A percentile compares a stretch with the other conserved stretches of the same genome.
Conservation (phyloP, 179 eudicot species). For the Spinacia oleracea region DNA sequence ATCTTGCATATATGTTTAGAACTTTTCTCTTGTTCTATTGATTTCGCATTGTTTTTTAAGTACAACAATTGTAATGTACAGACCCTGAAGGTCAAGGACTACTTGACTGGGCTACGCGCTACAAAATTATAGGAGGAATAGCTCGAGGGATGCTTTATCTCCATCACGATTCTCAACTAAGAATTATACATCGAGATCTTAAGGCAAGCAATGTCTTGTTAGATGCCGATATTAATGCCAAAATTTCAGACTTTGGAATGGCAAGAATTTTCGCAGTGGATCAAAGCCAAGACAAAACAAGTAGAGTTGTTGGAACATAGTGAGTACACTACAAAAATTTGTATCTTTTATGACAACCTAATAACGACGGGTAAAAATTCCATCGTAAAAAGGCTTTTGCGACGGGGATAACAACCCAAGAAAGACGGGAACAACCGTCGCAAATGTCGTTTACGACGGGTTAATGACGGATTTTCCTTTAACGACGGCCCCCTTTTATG, state of each 20-base stretch:
- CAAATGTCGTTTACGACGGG: no score
- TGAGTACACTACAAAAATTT: no score
- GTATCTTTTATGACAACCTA: no score
- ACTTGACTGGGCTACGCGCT: slow-evolving; percentile 27
- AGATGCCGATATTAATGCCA: slow-evolving; percentile 35
- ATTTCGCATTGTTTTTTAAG: no score
- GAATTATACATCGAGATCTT: slow-evolving; percentile 41
- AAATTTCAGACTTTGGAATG: slow-evolving; percentile 46
- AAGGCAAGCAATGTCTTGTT: slow-evolving; percentile 40
- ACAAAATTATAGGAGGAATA: slow-evolving; percentile 35
- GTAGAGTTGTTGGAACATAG: slow-evolving; percentile 42
- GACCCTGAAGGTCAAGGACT: slow-evolving; percentile 24
- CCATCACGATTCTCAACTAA: slow-evolving; percentile 38
- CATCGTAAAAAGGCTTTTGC: no score
- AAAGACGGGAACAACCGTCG: no score
- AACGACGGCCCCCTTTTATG: no score
- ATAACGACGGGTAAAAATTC: no score
- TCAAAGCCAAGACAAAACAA: slow-evolving; percentile 38
- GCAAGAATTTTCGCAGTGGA: slow-evolving; percentile 37
- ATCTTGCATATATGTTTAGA: no score
- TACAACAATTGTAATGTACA: background rate
- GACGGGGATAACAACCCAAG: no score
- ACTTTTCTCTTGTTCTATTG: no score
- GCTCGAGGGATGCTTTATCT: slow-evolving; percentile 45
- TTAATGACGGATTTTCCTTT: no score